Percentiles rank a stretch among this genome's conserved stretches.
Evolutionary conservation across 2,329 filamentous ascomycete species (phyloP).

Genomic region (Phaeosphaeria sp.): DNA sequence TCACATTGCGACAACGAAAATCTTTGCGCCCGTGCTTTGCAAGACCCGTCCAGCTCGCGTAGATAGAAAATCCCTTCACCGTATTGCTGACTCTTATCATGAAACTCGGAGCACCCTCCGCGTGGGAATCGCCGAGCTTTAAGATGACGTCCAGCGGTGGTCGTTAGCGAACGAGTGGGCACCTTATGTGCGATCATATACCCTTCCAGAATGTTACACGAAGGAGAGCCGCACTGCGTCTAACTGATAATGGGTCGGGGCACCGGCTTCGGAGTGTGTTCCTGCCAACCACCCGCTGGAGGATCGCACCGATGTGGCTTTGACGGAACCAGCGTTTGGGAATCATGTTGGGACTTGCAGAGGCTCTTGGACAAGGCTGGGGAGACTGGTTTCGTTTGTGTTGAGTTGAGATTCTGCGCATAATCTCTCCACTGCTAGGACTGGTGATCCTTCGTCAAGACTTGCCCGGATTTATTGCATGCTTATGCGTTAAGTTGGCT

Average conservation of each 20-base stretch:
- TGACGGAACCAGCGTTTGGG: background rate
- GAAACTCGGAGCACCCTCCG: background rate
- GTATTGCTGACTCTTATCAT: background rate
- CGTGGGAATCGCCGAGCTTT: background rate
- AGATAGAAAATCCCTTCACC: background rate
- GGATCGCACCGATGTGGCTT: background rate
- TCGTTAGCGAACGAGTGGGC: conserved; percentile 3
- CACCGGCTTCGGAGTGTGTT: background rate
- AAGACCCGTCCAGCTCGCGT: background rate
- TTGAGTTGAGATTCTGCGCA: background rate
- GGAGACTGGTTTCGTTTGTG: background rate
- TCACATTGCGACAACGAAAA: background rate
- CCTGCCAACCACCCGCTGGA: background rate
- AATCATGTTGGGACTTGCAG: background rate
- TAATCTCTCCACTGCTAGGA: background rate
- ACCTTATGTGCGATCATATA: conserved; percentile 10
- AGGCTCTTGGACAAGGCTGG: background rate
- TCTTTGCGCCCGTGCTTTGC: background rate
- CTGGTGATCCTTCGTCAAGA: conserved; percentile 1
- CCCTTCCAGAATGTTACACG: conserved; percentile 8
- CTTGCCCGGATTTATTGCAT: background rate
- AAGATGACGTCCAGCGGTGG: background rate
- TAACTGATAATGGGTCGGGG: background rate
- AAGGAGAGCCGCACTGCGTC: conserved; percentile 1
- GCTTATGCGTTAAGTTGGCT: conserved; percentile 1